Evolutionary conservation across 2,329 filamentous ascomycete species (phyloP).

Genomic region (Exophiala sideris): DNA sequence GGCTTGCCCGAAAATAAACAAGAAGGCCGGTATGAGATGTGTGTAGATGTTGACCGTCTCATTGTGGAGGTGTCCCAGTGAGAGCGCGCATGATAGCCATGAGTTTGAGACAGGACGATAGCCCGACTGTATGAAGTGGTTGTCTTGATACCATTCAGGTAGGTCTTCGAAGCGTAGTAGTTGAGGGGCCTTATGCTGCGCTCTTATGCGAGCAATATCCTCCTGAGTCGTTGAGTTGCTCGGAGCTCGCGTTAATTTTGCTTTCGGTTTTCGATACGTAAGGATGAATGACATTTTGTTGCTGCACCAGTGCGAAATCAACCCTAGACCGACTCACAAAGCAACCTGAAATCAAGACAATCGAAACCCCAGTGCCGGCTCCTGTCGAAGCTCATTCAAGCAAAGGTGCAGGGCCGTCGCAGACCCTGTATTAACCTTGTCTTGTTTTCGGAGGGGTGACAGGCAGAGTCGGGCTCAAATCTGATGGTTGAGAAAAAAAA

Average conservation of each 20-base stretch:
- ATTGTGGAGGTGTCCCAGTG: constrained; percentile 44
- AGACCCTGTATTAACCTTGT: too few relatives aligned
- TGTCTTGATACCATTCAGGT: constrained; percentile 45
- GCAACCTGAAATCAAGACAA: too few relatives aligned
- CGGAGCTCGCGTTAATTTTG: constrained; percentile 19
- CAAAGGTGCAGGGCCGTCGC: too few relatives aligned
- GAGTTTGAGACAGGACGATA: constrained; percentile 46
- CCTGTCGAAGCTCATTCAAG: too few relatives aligned
- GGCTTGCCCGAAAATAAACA: constrained; percentile 34
- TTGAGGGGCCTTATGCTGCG: constrained; percentile 2
- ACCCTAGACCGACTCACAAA: background rate
- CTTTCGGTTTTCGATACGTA: constrained; percentile 24
- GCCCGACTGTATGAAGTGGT: constrained; percentile 40
- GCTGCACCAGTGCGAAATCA: background rate
- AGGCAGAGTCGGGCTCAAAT: too few relatives aligned
- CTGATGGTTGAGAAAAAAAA: too few relatives aligned
- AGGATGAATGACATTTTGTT: constrained; percentile 23
- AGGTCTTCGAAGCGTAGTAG: constrained; percentile 37
- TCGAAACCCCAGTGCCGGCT: too few relatives aligned
- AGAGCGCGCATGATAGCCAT: constrained; percentile 36
- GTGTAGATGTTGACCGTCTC: constrained; percentile 46
- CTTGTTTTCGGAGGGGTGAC: too few relatives aligned
- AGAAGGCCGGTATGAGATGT: constrained; percentile 45
- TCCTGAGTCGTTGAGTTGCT: constrained; percentile 14
- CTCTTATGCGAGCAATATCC: constrained; percentile 6